Percentiles rank a stretch among this genome's conserved stretches.
Conservation (phyloP, 2,329 filamentous ascomycete species). For the Pseudocercospora pini-densiflorae region DNA sequence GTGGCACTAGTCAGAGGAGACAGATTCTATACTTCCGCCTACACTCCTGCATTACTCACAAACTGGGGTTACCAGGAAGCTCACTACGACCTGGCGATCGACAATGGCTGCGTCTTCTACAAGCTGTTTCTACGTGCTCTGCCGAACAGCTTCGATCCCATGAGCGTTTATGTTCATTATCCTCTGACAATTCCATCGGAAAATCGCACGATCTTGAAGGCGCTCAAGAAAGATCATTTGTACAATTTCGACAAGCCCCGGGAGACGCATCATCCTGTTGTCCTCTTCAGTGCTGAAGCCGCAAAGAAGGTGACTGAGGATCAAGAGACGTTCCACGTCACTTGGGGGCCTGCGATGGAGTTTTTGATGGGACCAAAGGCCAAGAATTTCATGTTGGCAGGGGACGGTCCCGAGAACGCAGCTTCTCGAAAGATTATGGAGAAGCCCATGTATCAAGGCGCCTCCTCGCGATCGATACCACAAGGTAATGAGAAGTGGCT, state of each 20-base stretch:
- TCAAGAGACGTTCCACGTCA: conserved; percentile 51
- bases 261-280: conserved; percentile 39
- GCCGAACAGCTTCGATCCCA: conserved; percentile 53
- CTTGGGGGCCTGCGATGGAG: conserved; percentile 52
- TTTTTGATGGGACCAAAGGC: conserved; percentile 50
- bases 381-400: conserved; percentile 55
- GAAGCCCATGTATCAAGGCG: conserved; percentile 47
- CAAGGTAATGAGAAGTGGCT: conserved; percentile 48
- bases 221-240: conserved; percentile 46
- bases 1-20: conserved; percentile 63
- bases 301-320: conserved; percentile 50
- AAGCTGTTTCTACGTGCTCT: conserved; percentile 57
- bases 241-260: conserved; percentile 45
- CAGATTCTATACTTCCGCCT: conserved; percentile 59
- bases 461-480: conserved; percentile 33
- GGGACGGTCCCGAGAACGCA: conserved; percentile 48
- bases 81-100: conserved; percentile 48
- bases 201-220: conserved; percentile 49
- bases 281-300: conserved; percentile 52
- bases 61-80: conserved; percentile 55
- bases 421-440: conserved; percentile 50
- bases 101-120: conserved; percentile 57
- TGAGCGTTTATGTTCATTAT: conserved; percentile 57
- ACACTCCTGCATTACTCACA: conserved; percentile 42
- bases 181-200: conserved; percentile 54